phyloP scores from a whole-genome alignment of 768 basidiomycete species.

The Crucibulum laeve region DNA sequence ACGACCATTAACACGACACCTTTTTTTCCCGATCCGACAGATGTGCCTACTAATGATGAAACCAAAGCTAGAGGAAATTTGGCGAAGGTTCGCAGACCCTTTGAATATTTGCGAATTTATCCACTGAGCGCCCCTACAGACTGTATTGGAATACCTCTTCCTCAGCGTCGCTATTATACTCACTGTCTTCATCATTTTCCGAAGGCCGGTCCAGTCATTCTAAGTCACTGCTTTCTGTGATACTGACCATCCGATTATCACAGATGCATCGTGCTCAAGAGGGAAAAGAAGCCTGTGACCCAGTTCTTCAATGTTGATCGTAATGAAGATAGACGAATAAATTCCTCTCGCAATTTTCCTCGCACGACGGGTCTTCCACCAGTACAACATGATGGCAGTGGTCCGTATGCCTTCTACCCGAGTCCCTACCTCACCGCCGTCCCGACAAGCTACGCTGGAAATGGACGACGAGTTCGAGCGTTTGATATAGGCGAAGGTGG shows the following conservation, averaged over 20 bases:
- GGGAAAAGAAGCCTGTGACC: not conserved
- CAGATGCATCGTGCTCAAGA: not conserved
- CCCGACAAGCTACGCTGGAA: constrained; percentile 9
- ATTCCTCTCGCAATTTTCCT: constrained; percentile 5
- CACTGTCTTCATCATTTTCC: constrained; percentile 14
- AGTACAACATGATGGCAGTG: constrained; percentile 1
- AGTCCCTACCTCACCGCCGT: constrained; percentile 6
- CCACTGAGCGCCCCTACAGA: constrained; percentile 8
- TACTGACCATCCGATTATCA: not conserved
- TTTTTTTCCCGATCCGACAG: constrained; percentile 21
- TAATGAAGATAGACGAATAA: not conserved
- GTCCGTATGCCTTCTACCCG: constrained; percentile 5
- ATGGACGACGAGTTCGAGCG: constrained; percentile 19
- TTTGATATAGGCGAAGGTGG: constrained; percentile 36
- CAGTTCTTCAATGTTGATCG: not conserved
- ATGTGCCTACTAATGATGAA: constrained; percentile 8
- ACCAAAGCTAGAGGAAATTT: constrained; percentile 8
- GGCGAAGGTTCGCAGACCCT: constrained; percentile 16
- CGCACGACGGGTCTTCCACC: constrained; percentile 8
- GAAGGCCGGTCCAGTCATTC: constrained; percentile 13
- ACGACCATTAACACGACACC: constrained; percentile 13
- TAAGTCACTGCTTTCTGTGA: not conserved
- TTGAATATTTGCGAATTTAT: constrained; percentile 1
- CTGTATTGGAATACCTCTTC: constrained; percentile 25
- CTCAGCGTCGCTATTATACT: constrained; percentile 18